Evolutionary conservation across 495 filamentous ascomycete species (phyloP), one percentile per base, ranked within the genome.

Genomic region (Poronia punctata): DNA sequence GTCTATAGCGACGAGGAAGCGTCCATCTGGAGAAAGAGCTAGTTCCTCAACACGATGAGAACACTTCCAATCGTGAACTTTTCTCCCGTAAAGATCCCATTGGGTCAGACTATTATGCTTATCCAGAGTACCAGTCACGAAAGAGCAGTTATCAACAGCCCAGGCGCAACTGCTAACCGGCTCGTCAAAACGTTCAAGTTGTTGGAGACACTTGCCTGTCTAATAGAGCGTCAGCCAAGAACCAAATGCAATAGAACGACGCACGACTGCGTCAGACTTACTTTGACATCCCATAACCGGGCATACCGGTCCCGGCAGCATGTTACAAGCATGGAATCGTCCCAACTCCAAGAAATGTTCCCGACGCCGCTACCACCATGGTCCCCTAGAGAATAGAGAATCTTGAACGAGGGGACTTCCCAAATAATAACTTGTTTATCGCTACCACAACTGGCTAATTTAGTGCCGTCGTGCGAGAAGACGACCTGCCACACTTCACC

Each of bases 401-500:
- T 65, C 12, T 78, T 61, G 45, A 87, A 94, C 1, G 67, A 72
- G 11, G 62, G 66, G 5, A 87, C 85, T 36, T 93, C 82, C 61
- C 90, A 97, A 37, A 99, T 86, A 41, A 86, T 72, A 28, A 92
- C 79, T 7, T 67, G 72, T 7, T 68, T 73, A 49, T 88, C 87
- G 47, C 74, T 72, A 39, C 90, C 84, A 42, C 85, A 83, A 46
- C 86, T 87, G 7, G 88, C 92, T 40, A 99, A 62, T 35, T 78
- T 82, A 34, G 72, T 79, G 20, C 92, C 92, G 52, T 96, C 86
- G 46, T 94, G 80, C 5, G 92, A 97, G 56, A 95, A 99, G 43
- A 78, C 69, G 16, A 95, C 73, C 48, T 82, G 82, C 86, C 88
- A 99, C 9, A 97, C 83, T 62, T 99, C 88, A 45, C 88, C 85